Conservation (phyloP, 352 stramenopile genomes). For the Phytophthora melonis region DNA sequence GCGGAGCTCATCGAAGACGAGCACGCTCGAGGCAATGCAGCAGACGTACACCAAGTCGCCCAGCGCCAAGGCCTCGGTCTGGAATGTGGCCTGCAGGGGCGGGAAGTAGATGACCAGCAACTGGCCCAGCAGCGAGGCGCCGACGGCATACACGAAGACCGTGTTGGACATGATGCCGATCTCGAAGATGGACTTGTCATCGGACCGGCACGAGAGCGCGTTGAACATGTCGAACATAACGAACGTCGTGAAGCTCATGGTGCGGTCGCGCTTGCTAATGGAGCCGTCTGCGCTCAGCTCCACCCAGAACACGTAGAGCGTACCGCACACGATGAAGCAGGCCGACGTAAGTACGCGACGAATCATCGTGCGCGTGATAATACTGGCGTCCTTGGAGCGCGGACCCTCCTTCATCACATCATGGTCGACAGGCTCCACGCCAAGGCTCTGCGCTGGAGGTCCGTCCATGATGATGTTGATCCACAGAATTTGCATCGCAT, state of each 20-base stretch:
- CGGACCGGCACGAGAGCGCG: slow-evolving; percentile 95
- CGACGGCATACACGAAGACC: slow-evolving; percentile 94
- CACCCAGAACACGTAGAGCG: slow-evolving; percentile 88
- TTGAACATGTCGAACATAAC: slow-evolving; percentile 99
- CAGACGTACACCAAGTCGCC: slow-evolving; percentile 94
- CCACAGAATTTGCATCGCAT: slow-evolving; percentile 99
- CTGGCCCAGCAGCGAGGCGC: slow-evolving; percentile 94
- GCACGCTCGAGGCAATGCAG: slow-evolving; percentile 92
- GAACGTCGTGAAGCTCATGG: slow-evolving; percentile 99
- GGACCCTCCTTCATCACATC: slow-evolving; percentile 89
- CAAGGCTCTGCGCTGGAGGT: slow-evolving; percentile 83
- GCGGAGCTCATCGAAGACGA: slow-evolving; percentile 94
- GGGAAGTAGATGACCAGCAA: slow-evolving; percentile 97
- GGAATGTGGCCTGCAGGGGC: slow-evolving; percentile 96
- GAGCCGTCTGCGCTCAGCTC: slow-evolving; percentile 87
- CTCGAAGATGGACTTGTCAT: slow-evolving; percentile 94
- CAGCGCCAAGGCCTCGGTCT: slow-evolving; percentile 95
- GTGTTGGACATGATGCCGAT: slow-evolving; percentile 94
- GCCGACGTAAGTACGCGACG: slow-evolving; percentile 72
- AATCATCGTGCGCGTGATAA: slow-evolving; percentile 83
- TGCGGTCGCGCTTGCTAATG: slow-evolving; percentile 95
- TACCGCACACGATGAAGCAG: slow-evolving; percentile 81
- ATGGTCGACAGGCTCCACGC: slow-evolving; percentile 87
- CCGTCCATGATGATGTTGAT: slow-evolving; percentile 99
- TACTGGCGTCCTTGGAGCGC: slow-evolving; percentile 79